Percentiles rank a stretch among this genome's conserved stretches.
These are phyloP conservation scores for Trichoderma lentiforme DNA, from an alignment of 2,329 filamentous ascomycete genomes.

Conservation along the genomic window DNA sequence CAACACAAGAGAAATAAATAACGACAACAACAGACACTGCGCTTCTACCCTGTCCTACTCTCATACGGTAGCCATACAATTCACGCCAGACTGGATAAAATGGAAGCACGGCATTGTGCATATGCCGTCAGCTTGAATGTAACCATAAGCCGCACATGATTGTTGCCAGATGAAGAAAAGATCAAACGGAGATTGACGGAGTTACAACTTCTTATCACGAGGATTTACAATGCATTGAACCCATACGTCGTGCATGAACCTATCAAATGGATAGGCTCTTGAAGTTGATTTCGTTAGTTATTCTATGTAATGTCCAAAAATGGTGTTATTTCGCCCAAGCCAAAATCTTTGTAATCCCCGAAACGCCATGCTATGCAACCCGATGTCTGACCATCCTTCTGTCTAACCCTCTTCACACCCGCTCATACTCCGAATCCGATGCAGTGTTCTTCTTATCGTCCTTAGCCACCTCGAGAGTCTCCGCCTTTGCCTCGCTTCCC, in stretches of 20 bases:
- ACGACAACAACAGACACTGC: background rate
- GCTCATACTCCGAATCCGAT: constrained; percentile 36
- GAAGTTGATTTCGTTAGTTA: background rate
- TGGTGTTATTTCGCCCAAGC: background rate
- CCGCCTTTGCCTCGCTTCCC: constrained; percentile 13
- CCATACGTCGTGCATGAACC: background rate
- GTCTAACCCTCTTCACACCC: background rate
- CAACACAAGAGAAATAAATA: background rate
- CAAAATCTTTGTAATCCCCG: background rate
- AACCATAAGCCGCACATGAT: background rate
- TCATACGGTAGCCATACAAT: accelerated
- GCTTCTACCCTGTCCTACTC: accelerated
- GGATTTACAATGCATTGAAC: background rate
- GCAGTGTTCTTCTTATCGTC: constrained; percentile 27
- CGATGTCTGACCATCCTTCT: background rate
- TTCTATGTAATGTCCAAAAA: background rate
- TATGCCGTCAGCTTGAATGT: background rate
- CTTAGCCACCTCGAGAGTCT: constrained; percentile 1
- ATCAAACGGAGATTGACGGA: background rate
- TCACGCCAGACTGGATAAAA: background rate
- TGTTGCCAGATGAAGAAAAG: background rate
- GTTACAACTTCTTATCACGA: background rate
- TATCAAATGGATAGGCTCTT: background rate
- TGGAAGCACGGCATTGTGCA: background rate
- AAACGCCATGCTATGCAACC: constrained; percentile 17